Base-by-base conservation (phyloP, 1,284 basidiomycete species). In the Entoloma clypeatum region DNA sequence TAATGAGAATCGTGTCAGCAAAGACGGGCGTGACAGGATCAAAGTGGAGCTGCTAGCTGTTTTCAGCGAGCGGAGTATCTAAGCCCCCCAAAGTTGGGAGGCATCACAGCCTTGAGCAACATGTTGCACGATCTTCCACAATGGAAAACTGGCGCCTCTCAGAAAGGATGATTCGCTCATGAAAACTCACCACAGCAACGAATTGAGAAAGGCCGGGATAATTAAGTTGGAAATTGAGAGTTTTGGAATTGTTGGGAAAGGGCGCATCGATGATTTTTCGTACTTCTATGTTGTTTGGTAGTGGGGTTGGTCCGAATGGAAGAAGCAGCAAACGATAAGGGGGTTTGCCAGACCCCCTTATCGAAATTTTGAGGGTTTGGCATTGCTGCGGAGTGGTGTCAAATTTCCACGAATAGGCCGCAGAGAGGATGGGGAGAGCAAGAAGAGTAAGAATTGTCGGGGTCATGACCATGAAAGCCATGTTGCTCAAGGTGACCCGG, bases 181-280 rank as follows among this genome's bases (percentile, higher is more conserved):
- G 18, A 30, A 26, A 7, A 78, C 84, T 64, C 55, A 87, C 86
- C 55, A 87, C 81, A 2, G 79, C 77, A 16, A 90, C 80, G 46
- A 89, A 81, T 51, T 81, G 76, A 1, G 84, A 82, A 53, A 76
- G 69, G 34, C 63, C 68, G 0, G 86, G 86, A 55, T 75, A 90
- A 18, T 70, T 72, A 38, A 89, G 68, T 54, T 74, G 64, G 57
- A 88, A 82, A 27, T 59, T 69, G 24, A 76, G 52, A 18, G 67
- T 62, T 0, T 66, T 64, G 0, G 62, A 57, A 31, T 59, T 51
- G 17, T 59, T 69, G 21, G 65, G 49, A 52, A 86, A 86, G 5
- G 69, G 55, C 16, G 76, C 58, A 49, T 73, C 71, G 33, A 81
- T 57, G 33, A 89, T 81, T 32, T 57, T 74, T 30, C 86, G 70